These are phyloP conservation scores for Fusarium falciforme DNA, from an alignment of 2,329 filamentous ascomycete genomes.

Conservation along the genomic window DNA sequence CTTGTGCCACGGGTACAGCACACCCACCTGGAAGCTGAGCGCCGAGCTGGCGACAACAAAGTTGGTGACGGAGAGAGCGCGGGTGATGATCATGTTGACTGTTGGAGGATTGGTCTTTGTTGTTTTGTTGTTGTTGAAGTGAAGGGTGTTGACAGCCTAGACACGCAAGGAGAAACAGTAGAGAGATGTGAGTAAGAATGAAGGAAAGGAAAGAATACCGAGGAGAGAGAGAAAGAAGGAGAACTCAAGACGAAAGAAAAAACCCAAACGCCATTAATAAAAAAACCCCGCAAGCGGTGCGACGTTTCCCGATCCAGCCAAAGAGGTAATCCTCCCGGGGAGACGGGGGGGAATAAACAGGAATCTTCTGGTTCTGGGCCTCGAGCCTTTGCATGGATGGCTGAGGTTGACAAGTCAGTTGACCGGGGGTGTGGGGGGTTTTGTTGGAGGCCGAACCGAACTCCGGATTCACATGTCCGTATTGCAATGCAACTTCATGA, in stretches of 20 bases:
- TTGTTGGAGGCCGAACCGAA: slow-evolving; percentile 5
- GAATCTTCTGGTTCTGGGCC: slow-evolving; percentile 28
- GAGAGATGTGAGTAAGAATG: background rate
- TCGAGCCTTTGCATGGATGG: slow-evolving; percentile 14
- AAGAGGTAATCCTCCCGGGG: slow-evolving; percentile 32
- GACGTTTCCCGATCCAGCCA: slow-evolving; percentile 32
- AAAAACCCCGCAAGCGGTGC: slow-evolving; percentile 29
- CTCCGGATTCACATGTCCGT: slow-evolving; percentile 34
- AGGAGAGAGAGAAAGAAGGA: slow-evolving; percentile 10
- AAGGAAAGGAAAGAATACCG: slow-evolving; percentile 10
- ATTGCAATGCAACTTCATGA: slow-evolving; percentile 15
- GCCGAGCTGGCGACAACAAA: slow-evolving; percentile 74
- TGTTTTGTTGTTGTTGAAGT: slow-evolving; percentile 3
- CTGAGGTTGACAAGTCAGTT: slow-evolving; percentile 34
- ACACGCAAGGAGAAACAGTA: slow-evolving; percentile 17
- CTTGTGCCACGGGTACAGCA: slow-evolving; percentile 78
- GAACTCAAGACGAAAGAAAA: background rate
- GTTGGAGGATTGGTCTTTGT: slow-evolving; percentile 3
- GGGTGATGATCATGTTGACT: slow-evolving; percentile 40
- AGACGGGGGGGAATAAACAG: slow-evolving; percentile 19
- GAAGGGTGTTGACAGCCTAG: slow-evolving; percentile 5
- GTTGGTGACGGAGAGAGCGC: slow-evolving; percentile 53
- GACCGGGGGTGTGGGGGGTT: slow-evolving; percentile 19
- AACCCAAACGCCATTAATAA: slow-evolving; percentile 15
- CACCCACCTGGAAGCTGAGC: slow-evolving; percentile 74